phyloP scores from a whole-genome alignment of 2,329 filamentous ascomycete genomes.

The Leptodontidium sp. region DNA sequence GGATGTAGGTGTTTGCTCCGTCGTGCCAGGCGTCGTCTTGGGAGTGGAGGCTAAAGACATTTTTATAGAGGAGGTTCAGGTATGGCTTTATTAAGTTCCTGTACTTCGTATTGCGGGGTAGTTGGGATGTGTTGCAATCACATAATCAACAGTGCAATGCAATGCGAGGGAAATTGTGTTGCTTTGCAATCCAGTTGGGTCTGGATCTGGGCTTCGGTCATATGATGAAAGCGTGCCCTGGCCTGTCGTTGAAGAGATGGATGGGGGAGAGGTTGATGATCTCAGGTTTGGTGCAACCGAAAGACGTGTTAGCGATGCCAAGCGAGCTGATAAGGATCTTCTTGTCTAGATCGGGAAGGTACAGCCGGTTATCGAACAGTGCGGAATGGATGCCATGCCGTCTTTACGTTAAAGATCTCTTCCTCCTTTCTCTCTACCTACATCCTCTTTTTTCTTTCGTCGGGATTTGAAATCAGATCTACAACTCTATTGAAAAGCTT shows the following conservation, averaged over 20 bases:
- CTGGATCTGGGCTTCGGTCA: conserved; percentile 14
- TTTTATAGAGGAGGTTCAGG: neutral
- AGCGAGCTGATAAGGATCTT: conserved; percentile 7
- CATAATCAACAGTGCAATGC: neutral
- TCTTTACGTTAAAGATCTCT: conserved; percentile 15
- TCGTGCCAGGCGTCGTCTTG: neutral
- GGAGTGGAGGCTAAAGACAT: conserved; percentile 20
- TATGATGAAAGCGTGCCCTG: conserved; percentile 13
- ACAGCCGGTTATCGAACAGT: conserved; percentile 34
- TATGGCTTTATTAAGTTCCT: neutral
- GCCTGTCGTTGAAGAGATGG: neutral
- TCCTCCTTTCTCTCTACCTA: conserved; percentile 19
- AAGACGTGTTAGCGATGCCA: neutral
- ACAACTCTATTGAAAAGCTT: neutral
- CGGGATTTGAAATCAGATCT: neutral
- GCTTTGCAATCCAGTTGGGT: conserved; percentile 1
- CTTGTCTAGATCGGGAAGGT: conserved; percentile 34
- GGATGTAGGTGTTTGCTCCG: neutral
- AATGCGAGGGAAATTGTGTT: neutral
- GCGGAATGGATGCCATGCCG: conserved; percentile 25
- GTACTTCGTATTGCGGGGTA: conserved; percentile 10
- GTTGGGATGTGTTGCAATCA: neutral
- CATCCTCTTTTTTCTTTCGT: conserved; percentile 1
- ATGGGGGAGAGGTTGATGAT: conserved; percentile 10
- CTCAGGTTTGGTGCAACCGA: neutral